phyloP scores from a whole-genome alignment of 108 stramenopile species.

The Discostella pseudostelligera region DNA sequence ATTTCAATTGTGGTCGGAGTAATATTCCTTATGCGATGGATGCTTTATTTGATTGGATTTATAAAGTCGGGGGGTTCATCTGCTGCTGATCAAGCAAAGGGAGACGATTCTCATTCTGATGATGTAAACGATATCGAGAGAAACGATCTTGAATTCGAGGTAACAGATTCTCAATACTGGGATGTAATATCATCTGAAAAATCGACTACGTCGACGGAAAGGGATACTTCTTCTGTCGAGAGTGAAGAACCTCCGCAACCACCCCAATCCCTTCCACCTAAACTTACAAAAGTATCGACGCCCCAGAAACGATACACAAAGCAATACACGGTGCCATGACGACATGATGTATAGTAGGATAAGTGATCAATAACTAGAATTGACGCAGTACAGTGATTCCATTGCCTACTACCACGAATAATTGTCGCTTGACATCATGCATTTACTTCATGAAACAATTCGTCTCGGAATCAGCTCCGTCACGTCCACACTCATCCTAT shows the following conservation, averaged over 20 bases:
- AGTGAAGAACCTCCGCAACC: not conserved
- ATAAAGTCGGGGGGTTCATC: not conserved
- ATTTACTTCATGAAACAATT: not conserved
- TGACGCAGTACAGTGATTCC: constrained; percentile 96
- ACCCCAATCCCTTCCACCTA: not conserved
- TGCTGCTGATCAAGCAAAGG: not conserved
- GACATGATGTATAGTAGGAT: constrained; percentile 68
- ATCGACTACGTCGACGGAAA: not conserved
- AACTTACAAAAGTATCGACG: not conserved
- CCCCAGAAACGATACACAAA: constrained; percentile 1
- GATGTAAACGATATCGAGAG: not conserved
- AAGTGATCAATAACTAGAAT: constrained; percentile 87
- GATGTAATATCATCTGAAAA: not conserved
- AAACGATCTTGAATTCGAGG: not conserved
- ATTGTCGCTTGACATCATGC: too few relatives aligned
- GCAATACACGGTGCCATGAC: constrained; percentile 59
- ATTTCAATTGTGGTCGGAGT: constrained; percentile 14
- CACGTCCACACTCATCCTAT: constrained; percentile 73
- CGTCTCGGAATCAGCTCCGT: constrained; percentile 23
- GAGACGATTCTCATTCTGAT: not conserved
- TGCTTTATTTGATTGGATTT: constrained; percentile 4
- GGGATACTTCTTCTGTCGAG: not conserved
- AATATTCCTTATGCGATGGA: constrained; percentile 31
- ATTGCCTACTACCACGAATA: constrained; percentile 97
- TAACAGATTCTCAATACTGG: not conserved